Evolutionary conservation across 148 eudicot species (phyloP), one percentile per base, ranked within the genome.

Genomic region (Amaranthus palmeri): DNA sequence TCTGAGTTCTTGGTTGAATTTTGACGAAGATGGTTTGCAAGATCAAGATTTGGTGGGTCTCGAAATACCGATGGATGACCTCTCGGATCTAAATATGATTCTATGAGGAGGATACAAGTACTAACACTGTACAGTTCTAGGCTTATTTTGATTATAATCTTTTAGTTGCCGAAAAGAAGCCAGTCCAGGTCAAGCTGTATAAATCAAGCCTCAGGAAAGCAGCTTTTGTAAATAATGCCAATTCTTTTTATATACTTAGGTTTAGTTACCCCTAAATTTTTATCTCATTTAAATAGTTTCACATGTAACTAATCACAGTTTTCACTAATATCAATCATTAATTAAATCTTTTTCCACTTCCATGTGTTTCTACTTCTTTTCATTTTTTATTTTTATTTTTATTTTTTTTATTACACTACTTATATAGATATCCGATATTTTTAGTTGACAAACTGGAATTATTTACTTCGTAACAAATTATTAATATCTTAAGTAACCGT

Each of bases 31-130:
- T 73, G 84, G 81, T 17, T 74, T 85, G 63, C 92, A 82, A 78
- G 92, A 87, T 47, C 82, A 84, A 72, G 86, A 85, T 71, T 74
- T 83, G 2, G 77, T 73, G 56, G 91, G 93, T 52, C 92, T 90
- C 65, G 90, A 82, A 64, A 90, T 90, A 71, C 93, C 93, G 9
- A 90, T 93, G 98, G 98, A 93, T 76, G 98, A 93, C 72, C 86
- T 93, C 63, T 77, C 97, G 0, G 90, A 83, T 60, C 71, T 92
- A 77, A 82, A 82, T 74, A 86, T 93, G 92, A 84, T 87, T 79
- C 84, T 87, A 70, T 78, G 68, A 76, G 72, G 72, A 53, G 36
- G 36, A 25, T 25, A 71, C 49, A 68, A 48, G 71, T 25, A 25
- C 36, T 25, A 25, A 54, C 60, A 73, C 64, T 86, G 85, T 84